Evolutionary conservation across 257 asterid genomes (phyloP), one percentile per base, ranked within the genome.

Genomic region (Nicotiana benthamiana): DNA sequence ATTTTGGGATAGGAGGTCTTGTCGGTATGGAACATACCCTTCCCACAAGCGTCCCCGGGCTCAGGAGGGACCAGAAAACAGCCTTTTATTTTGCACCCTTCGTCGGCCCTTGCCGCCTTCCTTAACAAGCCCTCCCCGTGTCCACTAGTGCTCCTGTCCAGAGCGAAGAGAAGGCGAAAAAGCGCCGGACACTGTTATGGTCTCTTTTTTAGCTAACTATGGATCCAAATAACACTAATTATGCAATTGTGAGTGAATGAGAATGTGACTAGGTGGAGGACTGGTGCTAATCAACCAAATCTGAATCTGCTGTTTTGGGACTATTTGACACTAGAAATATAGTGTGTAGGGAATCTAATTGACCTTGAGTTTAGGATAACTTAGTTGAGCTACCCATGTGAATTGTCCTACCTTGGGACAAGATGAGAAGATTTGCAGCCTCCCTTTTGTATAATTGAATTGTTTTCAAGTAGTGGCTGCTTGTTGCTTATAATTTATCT

Each of bases 351-450:
- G 82, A 82, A 82, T 82, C 84, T 85, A 63, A 30, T 68, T 83
- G 81, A 76, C 75, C 78, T 85, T 70, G 1, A 65, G 34, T 54
- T 63, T 83, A 15, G 34, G 53, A 51, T 64, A 46, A 59, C 59
- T 30, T 34, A 12, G 4, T 13, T 67, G 22, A 80, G 65, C 82
- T 83, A 56, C 82, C 86, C 86, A 86, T 81, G 85, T 83, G 88
- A 86, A 85, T 81, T 81, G 85, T 83, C 83, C 84, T 83, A n/a
- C 80, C 16, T 75, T 30, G 34, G 67, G 77, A 59, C 76, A 68
- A 60, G 26, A n/a, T 72, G 16, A 64, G 40, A 56, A 63, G 20
- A 17, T 75, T 27, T 16, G 11, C 3, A 74, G 52, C 56, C 59
- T 80, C 24, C 56, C 61, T 54, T 54, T 63, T 65, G 65, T 0